A percentile compares a stretch with the other conserved stretches of the same genome.
Conservation (phyloP, 176 grass and related monocot species). For the Bonia amplexicaulis region DNA sequence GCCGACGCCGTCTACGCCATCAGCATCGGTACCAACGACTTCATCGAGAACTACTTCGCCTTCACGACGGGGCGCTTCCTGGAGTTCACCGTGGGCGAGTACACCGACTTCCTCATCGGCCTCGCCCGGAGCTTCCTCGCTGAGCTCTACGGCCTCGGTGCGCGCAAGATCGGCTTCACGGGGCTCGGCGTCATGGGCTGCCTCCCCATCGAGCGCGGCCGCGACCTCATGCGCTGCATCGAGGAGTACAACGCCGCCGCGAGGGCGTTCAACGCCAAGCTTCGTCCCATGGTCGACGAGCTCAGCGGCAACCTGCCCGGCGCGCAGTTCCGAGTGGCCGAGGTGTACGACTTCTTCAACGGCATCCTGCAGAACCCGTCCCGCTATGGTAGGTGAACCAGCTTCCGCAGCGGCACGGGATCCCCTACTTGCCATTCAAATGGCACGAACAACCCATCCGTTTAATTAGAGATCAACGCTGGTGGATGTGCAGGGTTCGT, state of each 20-base stretch:
- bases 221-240: conserved; percentile 23
- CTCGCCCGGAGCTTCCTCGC: conserved; percentile 36
- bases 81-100: conserved; percentile 43
- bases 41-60: conserved; percentile 79
- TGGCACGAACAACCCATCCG: too few relatives aligned
- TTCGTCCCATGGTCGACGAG: conserved; percentile 24
- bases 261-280: conserved; percentile 44
- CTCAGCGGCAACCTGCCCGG: conserved; percentile 29
- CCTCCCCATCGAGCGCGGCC: conserved; percentile 42
- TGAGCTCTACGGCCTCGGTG: conserved; percentile 54
- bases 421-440: too few relatives aligned
- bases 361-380: conserved; percentile 27
- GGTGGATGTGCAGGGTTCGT: conserved; percentile 35
- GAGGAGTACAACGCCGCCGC: conserved; percentile 52
- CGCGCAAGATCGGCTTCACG: conserved; percentile 60
- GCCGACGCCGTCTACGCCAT: conserved; percentile 54
- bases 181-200: conserved; percentile 49
- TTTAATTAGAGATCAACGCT: not conserved
- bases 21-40: conserved; percentile 83
- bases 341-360: conserved; percentile 41
- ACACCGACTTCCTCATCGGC: conserved; percentile 42
- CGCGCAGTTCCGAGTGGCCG: conserved; percentile 35
- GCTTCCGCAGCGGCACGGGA: too few relatives aligned
- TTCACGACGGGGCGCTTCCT: conserved; percentile 24
- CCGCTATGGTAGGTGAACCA: conserved; percentile 17